These are phyloP conservation scores for Rhizoclosmatium globosum DNA, from an alignment of 192 early-diverging fungal genomes.

Conservation along the genomic window DNA sequence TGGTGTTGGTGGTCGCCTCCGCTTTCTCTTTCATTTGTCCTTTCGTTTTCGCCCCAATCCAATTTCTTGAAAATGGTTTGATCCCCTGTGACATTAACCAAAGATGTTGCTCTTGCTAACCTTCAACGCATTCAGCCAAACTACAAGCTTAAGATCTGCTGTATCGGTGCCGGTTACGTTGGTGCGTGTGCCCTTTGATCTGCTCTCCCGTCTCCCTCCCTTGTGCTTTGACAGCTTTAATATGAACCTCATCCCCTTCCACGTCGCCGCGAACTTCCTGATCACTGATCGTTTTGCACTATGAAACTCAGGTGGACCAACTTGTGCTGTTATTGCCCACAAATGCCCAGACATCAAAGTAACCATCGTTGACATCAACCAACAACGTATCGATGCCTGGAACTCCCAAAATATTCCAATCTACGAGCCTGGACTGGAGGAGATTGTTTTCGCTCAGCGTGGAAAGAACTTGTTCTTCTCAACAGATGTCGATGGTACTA, in stretches of 20 bases:
- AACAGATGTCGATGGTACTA: slow-evolving; percentile 80
- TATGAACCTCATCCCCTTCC: neutral
- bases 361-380: slow-evolving; percentile 88
- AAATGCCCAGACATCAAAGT: slow-evolving; percentile 89
- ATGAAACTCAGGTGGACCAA: slow-evolving; percentile 74
- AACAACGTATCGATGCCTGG: slow-evolving; percentile 85
- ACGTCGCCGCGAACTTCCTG: neutral
- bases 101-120: no score
- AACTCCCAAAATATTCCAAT: slow-evolving; percentile 89
- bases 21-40: no score
- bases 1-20: no score
- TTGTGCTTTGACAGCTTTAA: neutral
- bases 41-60: no score
- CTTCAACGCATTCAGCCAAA: neutral
- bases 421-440: slow-evolving; percentile 91
- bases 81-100: no score
- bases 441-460: slow-evolving; percentile 77
- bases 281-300: slow-evolving; percentile 13
- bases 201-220: neutral
- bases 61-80: no score
- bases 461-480: slow-evolving; percentile 89
- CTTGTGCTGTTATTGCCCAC: slow-evolving; percentile 89
- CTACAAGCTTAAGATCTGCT: slow-evolving; percentile 69
- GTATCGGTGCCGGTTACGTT: slow-evolving; percentile 96
- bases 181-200: slow-evolving; percentile 60